phyloP scores from a whole-genome alignment of 208 protist species.

The Trypanosoma platydactyli region DNA sequence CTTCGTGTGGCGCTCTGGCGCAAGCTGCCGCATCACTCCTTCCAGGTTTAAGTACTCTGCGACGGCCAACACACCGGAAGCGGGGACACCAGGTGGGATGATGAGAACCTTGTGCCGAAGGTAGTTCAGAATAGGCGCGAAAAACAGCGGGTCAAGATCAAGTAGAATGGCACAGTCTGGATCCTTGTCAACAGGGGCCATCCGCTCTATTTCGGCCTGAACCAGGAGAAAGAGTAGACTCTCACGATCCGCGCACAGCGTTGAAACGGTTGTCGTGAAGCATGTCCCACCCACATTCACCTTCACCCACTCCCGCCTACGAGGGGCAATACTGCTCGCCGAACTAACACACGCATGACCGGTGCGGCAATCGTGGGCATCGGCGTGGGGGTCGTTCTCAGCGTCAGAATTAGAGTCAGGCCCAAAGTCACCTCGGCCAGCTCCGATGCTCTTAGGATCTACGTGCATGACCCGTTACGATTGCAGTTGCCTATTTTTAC shows the following conservation, averaged over 20 bases:
- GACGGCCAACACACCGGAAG: slow-evolving; percentile 65
- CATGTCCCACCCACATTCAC: slow-evolving; percentile 77
- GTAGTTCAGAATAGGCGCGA: slow-evolving; percentile 81
- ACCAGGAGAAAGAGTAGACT: slow-evolving; percentile 51
- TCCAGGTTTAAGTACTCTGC: slow-evolving; percentile 77
- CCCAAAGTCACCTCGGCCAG: neutral
- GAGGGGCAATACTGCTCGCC: neutral
- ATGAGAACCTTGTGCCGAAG: slow-evolving; percentile 64
- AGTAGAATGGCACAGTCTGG: slow-evolving; percentile 65
- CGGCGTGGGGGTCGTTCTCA: neutral
- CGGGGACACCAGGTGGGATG: slow-evolving; percentile 50
- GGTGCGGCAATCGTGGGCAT: neutral
- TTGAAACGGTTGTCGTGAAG: slow-evolving; percentile 77
- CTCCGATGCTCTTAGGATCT: slow-evolving; percentile 15
- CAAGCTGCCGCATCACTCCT: slow-evolving; percentile 53
- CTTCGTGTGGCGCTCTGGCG: slow-evolving; percentile 29
- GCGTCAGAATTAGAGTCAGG: neutral
- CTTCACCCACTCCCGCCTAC: slow-evolving; percentile 55
- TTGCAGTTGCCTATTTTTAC: neutral
- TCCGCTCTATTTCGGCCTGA: slow-evolving; percentile 9
- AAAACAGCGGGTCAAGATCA: slow-evolving; percentile 83
- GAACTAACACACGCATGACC: neutral
- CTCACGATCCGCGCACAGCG: slow-evolving; percentile 61
- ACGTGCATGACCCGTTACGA: slow-evolving; percentile 9
- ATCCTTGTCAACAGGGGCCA: slow-evolving; percentile 59